Evolutionary conservation across 2,329 filamentous ascomycete species (phyloP), one percentile per base, ranked within the genome.

Genomic region (Trichoderma semiorbis): DNA sequence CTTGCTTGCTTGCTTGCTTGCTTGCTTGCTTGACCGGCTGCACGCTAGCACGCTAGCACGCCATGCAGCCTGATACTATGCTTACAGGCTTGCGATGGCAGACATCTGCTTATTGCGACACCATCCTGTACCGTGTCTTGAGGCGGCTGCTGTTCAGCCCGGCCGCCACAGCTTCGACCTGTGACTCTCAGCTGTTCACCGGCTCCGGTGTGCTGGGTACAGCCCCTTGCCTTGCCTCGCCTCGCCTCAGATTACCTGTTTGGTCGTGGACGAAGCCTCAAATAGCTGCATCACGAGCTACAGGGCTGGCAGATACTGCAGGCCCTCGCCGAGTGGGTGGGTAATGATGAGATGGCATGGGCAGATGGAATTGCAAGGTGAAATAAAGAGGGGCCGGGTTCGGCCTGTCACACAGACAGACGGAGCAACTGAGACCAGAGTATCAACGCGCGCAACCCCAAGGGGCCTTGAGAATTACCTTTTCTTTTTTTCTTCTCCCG

Each of bases 331-430:
- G 57, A 47, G n/a, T 43, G 28, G 43, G 57, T 62, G 39, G 36
- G 55, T 34, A 36, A n/a, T 53, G 28, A 53, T 32, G 57, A 53
- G 43, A 62, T n/a, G 30, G 57, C 47, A 50, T 55, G 47, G 43
- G 66, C 53, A 61, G 53, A 68, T 61, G 57, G 66, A 58, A 69
- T 69, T 28, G 36, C 36, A 30, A 11, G 39, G 67, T 34, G 55
- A 62, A 61, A 11, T 50, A 34, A 61, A 61, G 67, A 69, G 67
- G 67, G 67, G 67, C 57, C 55, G 67, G 67, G 39, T 62, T 62
- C 57, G 67, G 67, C 67, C 66, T 62, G 66, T 61, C 66, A 60
- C 65, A 69, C 65, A 69, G n/a, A 34, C n/a, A 36, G 39, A 47
- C 57, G 50, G 47, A 50, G 32, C 60, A 26, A 32, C 60, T 24